Conservation (phyloP, 23 red algal genomes). For the Gracilariopsis chorda region DNA sequence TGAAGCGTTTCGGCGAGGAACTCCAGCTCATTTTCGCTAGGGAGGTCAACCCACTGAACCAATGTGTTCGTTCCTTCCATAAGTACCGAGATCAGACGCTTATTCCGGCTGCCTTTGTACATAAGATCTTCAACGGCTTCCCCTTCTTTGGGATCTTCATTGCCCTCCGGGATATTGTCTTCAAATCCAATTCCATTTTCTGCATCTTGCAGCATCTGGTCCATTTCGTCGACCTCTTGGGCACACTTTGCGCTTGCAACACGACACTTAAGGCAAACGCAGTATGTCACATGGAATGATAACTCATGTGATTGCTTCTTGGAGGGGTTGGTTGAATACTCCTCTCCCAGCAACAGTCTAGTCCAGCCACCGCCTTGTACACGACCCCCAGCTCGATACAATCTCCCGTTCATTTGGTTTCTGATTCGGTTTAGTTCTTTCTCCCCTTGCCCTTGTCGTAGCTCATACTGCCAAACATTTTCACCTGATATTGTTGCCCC, state of each 20-base stretch:
- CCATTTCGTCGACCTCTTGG: constrained; percentile 14
- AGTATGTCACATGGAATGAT: not conserved
- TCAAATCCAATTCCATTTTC: constrained; percentile 11
- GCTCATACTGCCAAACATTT: constrained; percentile 1
- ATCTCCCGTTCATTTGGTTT: constrained; percentile 18
- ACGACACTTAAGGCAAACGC: constrained; percentile 20
- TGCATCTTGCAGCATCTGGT: constrained; percentile 44
- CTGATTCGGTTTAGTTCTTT: not conserved
- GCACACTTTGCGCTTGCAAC: not conserved
- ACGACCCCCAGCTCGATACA: not conserved
- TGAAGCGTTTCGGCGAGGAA: not conserved
- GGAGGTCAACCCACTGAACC: not conserved
- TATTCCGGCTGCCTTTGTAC: not conserved
- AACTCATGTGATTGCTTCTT: constrained; percentile 34
- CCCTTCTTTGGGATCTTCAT: not conserved
- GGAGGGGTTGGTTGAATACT: not conserved
- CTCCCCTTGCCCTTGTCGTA: constrained; percentile 2
- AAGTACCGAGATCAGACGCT: not conserved
- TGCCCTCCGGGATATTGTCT: not conserved
- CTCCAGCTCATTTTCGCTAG: not conserved
- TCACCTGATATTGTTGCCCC: not conserved
- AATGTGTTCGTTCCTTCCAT: not conserved
- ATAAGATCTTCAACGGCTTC: not conserved
- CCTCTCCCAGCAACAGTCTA: constrained; percentile 18
- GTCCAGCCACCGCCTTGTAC: constrained; percentile 13